Percentiles rank a stretch among this genome's conserved stretches.
Conservation (phyloP, 1,139 yeast genomes). For the Scheffersomyces lignicola region DNA sequence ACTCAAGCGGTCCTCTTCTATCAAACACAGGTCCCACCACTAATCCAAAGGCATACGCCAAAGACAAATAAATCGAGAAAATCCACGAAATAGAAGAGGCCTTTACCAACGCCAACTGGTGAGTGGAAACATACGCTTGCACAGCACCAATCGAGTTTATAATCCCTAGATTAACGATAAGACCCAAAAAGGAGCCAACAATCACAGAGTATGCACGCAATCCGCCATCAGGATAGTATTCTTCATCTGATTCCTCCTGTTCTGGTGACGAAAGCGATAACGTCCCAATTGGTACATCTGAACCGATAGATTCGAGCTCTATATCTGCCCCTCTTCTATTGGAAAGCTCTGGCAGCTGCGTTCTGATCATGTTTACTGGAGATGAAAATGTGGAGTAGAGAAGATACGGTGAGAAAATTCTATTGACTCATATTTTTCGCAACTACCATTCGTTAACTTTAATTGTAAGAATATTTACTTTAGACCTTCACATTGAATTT, state of each 20-base stretch:
- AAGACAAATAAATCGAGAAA: conserved; percentile 57
- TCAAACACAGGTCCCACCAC: conserved; percentile 48
- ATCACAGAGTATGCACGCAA: conserved; percentile 57
- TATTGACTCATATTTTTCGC: too few relatives aligned
- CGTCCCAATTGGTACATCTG: neutral
- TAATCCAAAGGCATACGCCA: conserved; percentile 59
- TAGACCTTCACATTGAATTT: conserved; percentile 32
- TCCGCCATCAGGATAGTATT: conserved; percentile 64
- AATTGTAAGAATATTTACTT: too few relatives aligned
- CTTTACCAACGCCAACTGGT: conserved; percentile 47
- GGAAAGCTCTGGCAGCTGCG: neutral
- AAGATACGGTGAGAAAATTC: too few relatives aligned
- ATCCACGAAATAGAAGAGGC: conserved; percentile 63
- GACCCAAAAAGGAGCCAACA: conserved; percentile 61
- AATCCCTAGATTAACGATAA: conserved; percentile 59
- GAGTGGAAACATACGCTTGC: conserved; percentile 56
- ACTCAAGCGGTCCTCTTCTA: conserved; percentile 43
- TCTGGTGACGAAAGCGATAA: neutral
- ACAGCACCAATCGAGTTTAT: conserved; percentile 65
- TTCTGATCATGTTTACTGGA: conserved; percentile 1
- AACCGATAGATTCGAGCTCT: neutral
- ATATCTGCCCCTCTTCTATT: neutral
- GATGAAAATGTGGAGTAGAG: too few relatives aligned
- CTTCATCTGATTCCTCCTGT: conserved; percentile 8
- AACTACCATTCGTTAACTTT: too few relatives aligned